Base-by-base conservation (phyloP, 2,329 filamentous ascomycete genomes). In the Aspergillus pseudoviridinutans region DNA sequence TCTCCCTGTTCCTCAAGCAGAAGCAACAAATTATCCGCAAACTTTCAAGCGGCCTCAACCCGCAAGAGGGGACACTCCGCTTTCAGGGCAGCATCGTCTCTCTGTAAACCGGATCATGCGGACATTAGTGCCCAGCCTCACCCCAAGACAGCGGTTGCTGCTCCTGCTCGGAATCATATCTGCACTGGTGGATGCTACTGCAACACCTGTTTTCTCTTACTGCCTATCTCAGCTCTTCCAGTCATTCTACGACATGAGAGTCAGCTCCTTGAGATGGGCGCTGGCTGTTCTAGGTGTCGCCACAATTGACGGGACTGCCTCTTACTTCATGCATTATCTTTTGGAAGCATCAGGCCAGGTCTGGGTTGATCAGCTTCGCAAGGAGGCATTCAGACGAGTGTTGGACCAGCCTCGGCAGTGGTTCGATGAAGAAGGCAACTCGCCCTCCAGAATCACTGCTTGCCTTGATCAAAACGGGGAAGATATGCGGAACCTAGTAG, bases 401-500 rank as follows among this genome's bases (percentile, higher is more conserved):
- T 78, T 97, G 0, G 80, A 83, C 42, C 93, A 97, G 68, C 88
- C 90, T 0, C 86, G 83, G 59, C 74, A 82, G 4, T 97, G 92
- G 87, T 96, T 96, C 64, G 87, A 91, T 61, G 78, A 81, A 51
- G 80, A 87, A 1, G 79, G 80, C 35, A 89, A 94, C 70, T 84
- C 82, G 0, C 77, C 88, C 0, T 78, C 80, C 0, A 79, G 81
- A 1, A 80, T 97, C 46, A 85, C 82, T 0, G 86, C 90, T 59
- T 88, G 83, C 49, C 81, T 97, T 0, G 91, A 96, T 66, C 84
- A 88, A 17, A 90, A 91, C 65, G 89, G 88, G 0, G 92, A 97
- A 70, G 91, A 96, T 69, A 92, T 94, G 84, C 84, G 90, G 8
- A 92, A 90, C 64, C 77, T 97, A 0, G 80, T 96, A 0, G 89